A percentile compares a stretch with the other conserved stretches of the same genome.
Conservation (phyloP, 2,329 filamentous ascomycete genomes). For the Sclerotinia spermophila region DNA sequence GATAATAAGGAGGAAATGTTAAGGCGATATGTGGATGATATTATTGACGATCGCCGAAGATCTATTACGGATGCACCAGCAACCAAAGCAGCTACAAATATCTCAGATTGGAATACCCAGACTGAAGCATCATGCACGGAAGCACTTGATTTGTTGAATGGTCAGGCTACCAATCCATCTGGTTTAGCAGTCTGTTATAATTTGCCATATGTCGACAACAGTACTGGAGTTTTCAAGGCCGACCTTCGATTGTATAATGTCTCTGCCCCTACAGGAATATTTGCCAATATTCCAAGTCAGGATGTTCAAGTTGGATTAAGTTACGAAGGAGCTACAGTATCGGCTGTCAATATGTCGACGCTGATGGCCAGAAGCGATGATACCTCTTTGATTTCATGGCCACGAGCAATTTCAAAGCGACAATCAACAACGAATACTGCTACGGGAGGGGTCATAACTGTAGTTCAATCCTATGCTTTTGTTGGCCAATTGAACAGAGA, state of each 20-base stretch:
- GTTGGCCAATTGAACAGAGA: conserved; percentile 63
- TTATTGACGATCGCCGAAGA: conserved; percentile 28
- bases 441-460: conserved; percentile 33
- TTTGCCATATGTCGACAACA: conserved; percentile 64
- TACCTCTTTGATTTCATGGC: conserved; percentile 33
- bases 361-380: conserved; percentile 25
- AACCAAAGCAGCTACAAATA: conserved; percentile 21
- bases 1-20: conserved; percentile 28
- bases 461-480: conserved; percentile 64
- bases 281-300: conserved; percentile 48
- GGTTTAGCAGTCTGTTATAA: conserved; percentile 83
- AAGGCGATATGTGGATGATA: conserved; percentile 34
- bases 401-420: conserved; percentile 25
- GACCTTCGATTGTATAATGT: conserved; percentile 73
- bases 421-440: conserved; percentile 17
- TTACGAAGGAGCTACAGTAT: conserved; percentile 53
- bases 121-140: conserved; percentile 57
- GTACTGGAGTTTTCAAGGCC: conserved; percentile 68
- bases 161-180: conserved; percentile 64
- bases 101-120: conserved; percentile 52
- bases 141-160: conserved; percentile 52
- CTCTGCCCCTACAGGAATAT: conserved; percentile 52
- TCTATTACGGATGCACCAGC: conserved; percentile 2
- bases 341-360: conserved; percentile 39
- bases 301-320: conserved; percentile 53